phyloP scores from a whole-genome alignment of 441 rosid genomes.

The Arabidopsis lyrata region DNA sequence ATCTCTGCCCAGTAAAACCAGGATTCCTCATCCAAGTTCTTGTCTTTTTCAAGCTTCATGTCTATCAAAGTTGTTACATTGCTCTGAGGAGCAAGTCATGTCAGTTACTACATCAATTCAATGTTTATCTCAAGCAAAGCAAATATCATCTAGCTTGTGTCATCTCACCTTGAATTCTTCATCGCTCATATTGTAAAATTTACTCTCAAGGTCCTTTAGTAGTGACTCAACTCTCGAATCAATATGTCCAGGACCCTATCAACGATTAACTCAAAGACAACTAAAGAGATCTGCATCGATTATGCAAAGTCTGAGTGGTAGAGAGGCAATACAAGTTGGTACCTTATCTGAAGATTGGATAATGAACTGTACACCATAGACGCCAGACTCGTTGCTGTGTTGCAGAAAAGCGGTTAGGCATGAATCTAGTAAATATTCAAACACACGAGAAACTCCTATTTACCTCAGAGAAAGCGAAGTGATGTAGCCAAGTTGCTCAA shows the following conservation, averaged over 20 bases:
- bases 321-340: conserved; percentile 21
- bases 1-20: conserved; percentile 78
- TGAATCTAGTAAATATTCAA: not conserved
- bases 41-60: conserved; percentile 92
- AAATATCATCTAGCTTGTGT: conserved; percentile 51
- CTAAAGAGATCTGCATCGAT: not conserved
- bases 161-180: conserved; percentile 84
- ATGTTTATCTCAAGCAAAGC: conserved; percentile 73
- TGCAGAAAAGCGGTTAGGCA: conserved; percentile 27
- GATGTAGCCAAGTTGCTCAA: conserved; percentile 94
- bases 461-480: conserved; percentile 80
- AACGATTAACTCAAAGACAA: not conserved
- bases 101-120: not conserved
- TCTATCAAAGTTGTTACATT: conserved; percentile 77
- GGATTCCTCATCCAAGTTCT: conserved; percentile 85
- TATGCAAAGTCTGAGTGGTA: conserved; percentile 17
- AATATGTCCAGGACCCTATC: conserved; percentile 76
- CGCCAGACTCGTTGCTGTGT: conserved; percentile 65
- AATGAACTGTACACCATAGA: conserved; percentile 74
- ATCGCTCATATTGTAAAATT: conserved; percentile 66
- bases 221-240: conserved; percentile 83
- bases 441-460: not conserved
- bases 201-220: conserved; percentile 72
- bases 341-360: conserved; percentile 94
- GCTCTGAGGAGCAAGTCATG: conserved; percentile 35